Evolutionary conservation across 257 asterid species (phyloP).

Genomic region (Perilla frutescens): DNA sequence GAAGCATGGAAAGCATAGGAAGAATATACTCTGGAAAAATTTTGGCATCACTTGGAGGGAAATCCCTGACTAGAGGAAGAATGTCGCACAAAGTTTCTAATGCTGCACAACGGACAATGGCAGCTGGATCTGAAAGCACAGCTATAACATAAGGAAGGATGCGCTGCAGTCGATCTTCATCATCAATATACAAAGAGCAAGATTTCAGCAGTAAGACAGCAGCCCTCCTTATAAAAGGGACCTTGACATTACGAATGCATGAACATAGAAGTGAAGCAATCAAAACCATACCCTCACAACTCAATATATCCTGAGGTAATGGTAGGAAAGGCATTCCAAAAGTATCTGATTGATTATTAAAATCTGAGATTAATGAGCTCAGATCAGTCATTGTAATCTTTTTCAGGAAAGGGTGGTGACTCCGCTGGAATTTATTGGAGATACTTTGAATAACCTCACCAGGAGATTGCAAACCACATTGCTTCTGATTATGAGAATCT

Average conservation of each 20-base stretch:
- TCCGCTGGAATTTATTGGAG: constrained; percentile 74
- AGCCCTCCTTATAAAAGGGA: constrained; percentile 92
- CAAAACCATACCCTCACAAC: constrained; percentile 99
- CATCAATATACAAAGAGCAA: constrained; percentile 90
- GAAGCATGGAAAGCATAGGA: constrained; percentile 99
- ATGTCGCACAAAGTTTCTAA: constrained; percentile 94
- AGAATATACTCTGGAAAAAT: constrained; percentile 96
- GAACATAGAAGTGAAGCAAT: constrained; percentile 97
- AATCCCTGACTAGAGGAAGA: constrained; percentile 94
- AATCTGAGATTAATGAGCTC: constrained; percentile 66
- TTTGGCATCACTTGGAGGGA: constrained; percentile 99
- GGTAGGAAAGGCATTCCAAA: constrained; percentile 94
- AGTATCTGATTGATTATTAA: constrained; percentile 89
- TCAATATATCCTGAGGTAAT: constrained; percentile 79
- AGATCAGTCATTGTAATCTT: constrained; percentile 74
- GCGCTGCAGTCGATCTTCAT: constrained; percentile 94
- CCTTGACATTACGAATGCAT: constrained; percentile 91
- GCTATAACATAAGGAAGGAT: constrained; percentile 98
- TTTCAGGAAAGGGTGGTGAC: constrained; percentile 84
- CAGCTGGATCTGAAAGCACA: constrained; percentile 94
- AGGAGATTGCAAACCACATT: constrained; percentile 62
- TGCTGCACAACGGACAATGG: constrained; percentile 98
- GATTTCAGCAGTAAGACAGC: constrained; percentile 92
- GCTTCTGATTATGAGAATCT: constrained; percentile 54
- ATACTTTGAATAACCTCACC: constrained; percentile 78